These are phyloP conservation scores for Clarireedia monteithiana DNA, from an alignment of 2,329 filamentous ascomycete genomes.

Conservation along the genomic window DNA sequence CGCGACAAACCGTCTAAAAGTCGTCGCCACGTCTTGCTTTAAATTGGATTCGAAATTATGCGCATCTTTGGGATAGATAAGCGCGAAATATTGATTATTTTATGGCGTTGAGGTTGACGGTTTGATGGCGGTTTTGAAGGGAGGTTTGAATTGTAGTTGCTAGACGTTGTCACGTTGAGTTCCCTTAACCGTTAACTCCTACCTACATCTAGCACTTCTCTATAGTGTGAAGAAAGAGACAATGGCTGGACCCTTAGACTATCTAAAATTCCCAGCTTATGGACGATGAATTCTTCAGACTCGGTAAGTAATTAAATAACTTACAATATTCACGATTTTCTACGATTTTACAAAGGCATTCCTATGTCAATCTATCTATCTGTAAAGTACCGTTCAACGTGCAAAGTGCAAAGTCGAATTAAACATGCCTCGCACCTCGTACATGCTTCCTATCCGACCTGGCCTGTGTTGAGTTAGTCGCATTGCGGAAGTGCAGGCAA, in stretches of 20 bases:
- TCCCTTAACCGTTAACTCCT: constrained; percentile 5
- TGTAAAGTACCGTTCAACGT: neutral
- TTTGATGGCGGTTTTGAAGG: constrained; percentile 5
- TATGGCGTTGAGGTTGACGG: constrained; percentile 6
- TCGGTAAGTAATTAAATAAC: neutral
- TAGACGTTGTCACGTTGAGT: constrained; percentile 6
- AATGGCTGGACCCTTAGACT: neutral
- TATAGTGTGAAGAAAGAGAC: constrained; percentile 5
- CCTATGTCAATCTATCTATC: neutral
- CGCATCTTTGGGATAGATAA: constrained; percentile 6
- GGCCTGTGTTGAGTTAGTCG: no score
- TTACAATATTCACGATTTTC: neutral
- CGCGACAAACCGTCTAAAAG: constrained; percentile 20
- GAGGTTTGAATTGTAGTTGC: constrained; percentile 9
- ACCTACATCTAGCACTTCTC: constrained; percentile 4
- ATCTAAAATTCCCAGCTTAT: no score
- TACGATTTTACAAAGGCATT: neutral
- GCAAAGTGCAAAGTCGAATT: neutral
- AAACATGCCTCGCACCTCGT: neutral
- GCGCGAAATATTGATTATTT: constrained; percentile 10
- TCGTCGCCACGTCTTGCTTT: constrained; percentile 22
- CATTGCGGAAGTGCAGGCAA: no score
- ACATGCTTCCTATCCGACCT: no score
- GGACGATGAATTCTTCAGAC: no score
- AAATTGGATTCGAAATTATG: constrained; percentile 10